Conservation (phyloP, 2,329 filamentous ascomycete species). For the Botryotinia convoluta region DNA sequence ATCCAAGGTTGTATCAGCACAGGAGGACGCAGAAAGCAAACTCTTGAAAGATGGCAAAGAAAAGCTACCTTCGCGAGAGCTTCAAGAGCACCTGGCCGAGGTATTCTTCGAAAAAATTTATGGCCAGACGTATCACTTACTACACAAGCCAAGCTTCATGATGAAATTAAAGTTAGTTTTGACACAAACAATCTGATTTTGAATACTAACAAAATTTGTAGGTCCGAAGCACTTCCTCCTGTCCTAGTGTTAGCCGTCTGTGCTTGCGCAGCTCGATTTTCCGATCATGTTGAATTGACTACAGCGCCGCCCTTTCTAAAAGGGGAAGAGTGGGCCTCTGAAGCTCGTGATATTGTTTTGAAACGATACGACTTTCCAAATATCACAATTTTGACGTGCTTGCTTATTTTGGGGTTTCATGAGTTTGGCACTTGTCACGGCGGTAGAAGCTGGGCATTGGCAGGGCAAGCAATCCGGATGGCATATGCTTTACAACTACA, state of each 20-base stretch:
- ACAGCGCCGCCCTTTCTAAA: conserved; percentile 74
- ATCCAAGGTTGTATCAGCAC: conserved; percentile 54
- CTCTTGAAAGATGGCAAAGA: conserved; percentile 80
- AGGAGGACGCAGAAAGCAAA: conserved; percentile 71
- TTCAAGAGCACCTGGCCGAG: conserved; percentile 90
- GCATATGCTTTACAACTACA: conserved; percentile 93
- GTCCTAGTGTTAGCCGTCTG: conserved; percentile 93
- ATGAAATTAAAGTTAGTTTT: conserved; percentile 66
- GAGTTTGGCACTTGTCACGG: conserved; percentile 98
- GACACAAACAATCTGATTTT: not conserved
- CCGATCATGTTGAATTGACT: conserved; percentile 77
- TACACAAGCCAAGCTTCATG: conserved; percentile 98
- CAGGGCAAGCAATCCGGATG: conserved; percentile 94
- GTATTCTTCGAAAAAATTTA: conserved; percentile 96
- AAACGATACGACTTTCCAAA: conserved; percentile 92
- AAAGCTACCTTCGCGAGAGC: conserved; percentile 76
- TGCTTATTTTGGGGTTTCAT: conserved; percentile 83
- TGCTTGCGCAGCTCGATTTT: conserved; percentile 92
- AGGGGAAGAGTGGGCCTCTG: conserved; percentile 86
- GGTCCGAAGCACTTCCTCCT: conserved; percentile 76
- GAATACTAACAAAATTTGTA: conserved; percentile 38
- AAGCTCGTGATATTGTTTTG: conserved; percentile 82
- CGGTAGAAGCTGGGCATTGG: conserved; percentile 91
- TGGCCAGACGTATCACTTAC: conserved; percentile 87
- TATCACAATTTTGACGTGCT: conserved; percentile 90